Evolutionary conservation across 192 early-diverging fungal species (phyloP), one percentile per base, ranked within the genome.

Genomic region (Bifiguratus adelaidae): DNA sequence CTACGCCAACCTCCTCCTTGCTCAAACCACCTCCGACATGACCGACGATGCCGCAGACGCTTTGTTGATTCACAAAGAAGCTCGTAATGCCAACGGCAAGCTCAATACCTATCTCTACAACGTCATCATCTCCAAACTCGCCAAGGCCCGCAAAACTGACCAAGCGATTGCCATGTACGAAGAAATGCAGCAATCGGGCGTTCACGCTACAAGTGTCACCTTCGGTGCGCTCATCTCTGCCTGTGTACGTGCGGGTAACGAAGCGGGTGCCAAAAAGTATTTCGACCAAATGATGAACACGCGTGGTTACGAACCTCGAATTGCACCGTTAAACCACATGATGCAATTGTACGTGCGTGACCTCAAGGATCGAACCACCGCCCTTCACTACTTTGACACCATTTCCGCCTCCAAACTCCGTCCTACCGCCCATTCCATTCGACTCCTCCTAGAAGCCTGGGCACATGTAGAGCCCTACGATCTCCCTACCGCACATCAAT

Each of bases 261-360:
- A 75, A 35, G 58, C 62, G 2, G 58, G 57, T 46, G 73, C 76
- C 0, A 49, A 63, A 30, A 50, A 57, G 15, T 37, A 64, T 13
- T 73, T 78, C 16, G 44, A 47, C 33, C 65, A 78, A 26, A 73
- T 75, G 76, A 52, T 57, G 35, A 34, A 30, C 12, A 56, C 62
- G 8, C 51, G 61, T 13, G 52, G 48, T 20, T 74, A 68, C 50
- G 62, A 73, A 35, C 70, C 70, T 3, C 65, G 73, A 12, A 58
- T 73, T 13, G 73, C 61, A 19, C 70, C 70, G 0, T 74, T 68
- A 30, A 78, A 78, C 48, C 53, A 68, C 43, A 75, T 78, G 73
- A 78, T 78, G 16, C 76, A 78, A 49, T 78, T 75, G 33, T 75
- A 78, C 49, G 68, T 70, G 3, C 71, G 73, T 11, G 70, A 78